These are phyloP conservation scores for Solanum ossicruentum DNA, from an alignment of 257 asterid genomes.

Conservation along the genomic window DNA sequence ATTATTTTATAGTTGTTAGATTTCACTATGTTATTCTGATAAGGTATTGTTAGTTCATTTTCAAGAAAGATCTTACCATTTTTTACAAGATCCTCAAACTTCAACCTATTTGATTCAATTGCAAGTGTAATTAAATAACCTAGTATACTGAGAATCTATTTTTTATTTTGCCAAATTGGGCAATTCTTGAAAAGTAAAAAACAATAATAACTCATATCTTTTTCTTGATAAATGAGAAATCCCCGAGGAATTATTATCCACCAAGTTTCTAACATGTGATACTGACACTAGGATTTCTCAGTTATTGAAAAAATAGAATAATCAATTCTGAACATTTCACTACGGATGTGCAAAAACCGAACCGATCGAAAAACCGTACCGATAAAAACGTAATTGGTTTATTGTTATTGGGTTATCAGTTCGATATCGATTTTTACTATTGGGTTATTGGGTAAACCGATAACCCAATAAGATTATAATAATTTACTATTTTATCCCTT, in stretches of 20 bases:
- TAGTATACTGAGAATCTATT: background rate
- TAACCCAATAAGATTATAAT: no score
- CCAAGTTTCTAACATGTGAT: background rate
- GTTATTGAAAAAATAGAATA: background rate
- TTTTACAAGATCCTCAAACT: background rate
- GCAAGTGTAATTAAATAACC: background rate
- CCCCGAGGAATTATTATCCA: background rate
- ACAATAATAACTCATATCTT: background rate
- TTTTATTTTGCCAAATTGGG: background rate
- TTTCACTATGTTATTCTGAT: background rate
- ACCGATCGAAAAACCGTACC: no score
- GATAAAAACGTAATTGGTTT: no score
- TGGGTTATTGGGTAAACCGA: no score
- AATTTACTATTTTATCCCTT: no score
- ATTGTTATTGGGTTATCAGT: no score
- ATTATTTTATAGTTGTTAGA: background rate
- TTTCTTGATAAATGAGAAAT: background rate
- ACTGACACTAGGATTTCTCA: background rate
- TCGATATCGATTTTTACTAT: no score
- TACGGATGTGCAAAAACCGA: no score
- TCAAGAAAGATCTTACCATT: background rate
- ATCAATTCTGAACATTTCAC: background rate
- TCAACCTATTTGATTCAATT: background rate
- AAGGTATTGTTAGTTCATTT: background rate
- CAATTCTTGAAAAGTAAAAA: background rate